A percentile compares a stretch with the other conserved stretches of the same genome.
Conservation (phyloP, 495 filamentous ascomycete genomes). For the Daldinia childiae region DNA sequence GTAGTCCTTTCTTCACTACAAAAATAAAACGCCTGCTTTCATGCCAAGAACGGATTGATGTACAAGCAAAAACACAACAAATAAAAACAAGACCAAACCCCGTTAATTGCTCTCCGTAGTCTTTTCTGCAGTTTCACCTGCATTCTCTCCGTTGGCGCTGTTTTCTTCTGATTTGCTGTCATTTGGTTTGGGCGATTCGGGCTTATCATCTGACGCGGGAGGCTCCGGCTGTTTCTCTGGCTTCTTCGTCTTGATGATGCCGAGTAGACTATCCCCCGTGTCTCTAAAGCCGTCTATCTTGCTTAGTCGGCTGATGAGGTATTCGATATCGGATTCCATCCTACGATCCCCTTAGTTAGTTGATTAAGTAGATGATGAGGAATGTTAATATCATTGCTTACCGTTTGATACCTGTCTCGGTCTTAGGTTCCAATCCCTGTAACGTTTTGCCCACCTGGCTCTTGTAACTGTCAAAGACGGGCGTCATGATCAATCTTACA, state of each 20-base stretch:
- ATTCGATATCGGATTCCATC: conserved; percentile 81
- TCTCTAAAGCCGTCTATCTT: conserved; percentile 84
- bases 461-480: conserved; percentile 87
- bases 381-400: conserved; percentile 47
- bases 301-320: conserved; percentile 75
- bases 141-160: conserved; percentile 5
- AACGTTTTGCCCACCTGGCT: conserved; percentile 84
- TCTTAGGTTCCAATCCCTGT: conserved; percentile 70
- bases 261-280: conserved; percentile 71
- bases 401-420: conserved; percentile 75
- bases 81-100: conserved; percentile 2
- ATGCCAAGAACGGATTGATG: conserved; percentile 22
- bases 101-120: conserved; percentile 25
- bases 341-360: conserved; percentile 56
- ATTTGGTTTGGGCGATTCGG: background rate
- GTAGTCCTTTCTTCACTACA: conserved; percentile 14
- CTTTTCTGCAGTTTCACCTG: conserved; percentile 17
- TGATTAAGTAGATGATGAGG: background rate
- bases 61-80: conserved; percentile 16
- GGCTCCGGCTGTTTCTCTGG: conserved; percentile 42
- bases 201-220: conserved; percentile 9
- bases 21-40: conserved; percentile 33
- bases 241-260: conserved; percentile 72
- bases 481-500: conserved; percentile 85
- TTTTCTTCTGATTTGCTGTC: conserved; percentile 24